Evolutionary conservation across 2,329 filamentous ascomycete genomes (phyloP).

Genomic region (Coniochaeta sp.): DNA sequence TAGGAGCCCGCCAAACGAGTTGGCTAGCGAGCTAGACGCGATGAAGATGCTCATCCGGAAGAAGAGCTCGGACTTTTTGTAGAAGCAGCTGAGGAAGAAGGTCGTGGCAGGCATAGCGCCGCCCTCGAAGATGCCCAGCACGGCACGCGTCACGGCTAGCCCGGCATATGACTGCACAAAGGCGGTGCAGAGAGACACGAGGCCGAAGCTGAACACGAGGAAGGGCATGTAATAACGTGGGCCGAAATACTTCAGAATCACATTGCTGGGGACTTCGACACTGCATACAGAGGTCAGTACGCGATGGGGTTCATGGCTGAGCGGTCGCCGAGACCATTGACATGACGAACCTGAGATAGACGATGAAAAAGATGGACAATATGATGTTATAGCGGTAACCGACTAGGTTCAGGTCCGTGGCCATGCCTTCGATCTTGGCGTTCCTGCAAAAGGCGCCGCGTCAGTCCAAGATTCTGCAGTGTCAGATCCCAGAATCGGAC

Average conservation of each 20-base stretch:
- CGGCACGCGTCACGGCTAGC: conserved; percentile 4
- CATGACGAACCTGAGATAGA: conserved; percentile 1
- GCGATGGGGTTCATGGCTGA: not conserved
- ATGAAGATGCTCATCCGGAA: conserved; percentile 7
- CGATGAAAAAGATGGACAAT: conserved; percentile 6
- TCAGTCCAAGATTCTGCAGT: not conserved
- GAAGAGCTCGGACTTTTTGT: conserved; percentile 7
- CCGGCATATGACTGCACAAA: conserved; percentile 5
- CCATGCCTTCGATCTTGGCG: conserved; percentile 7
- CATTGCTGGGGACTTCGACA: conserved; percentile 6
- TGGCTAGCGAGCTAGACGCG: conserved; percentile 4
- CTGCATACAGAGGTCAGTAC: not conserved
- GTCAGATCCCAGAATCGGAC: not conserved
- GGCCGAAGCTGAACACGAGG: conserved; percentile 7
- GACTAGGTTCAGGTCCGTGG: conserved; percentile 4
- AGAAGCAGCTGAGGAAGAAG: conserved; percentile 7
- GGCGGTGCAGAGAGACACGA: conserved; percentile 5
- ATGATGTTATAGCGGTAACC: conserved; percentile 6
- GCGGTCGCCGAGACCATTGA: not conserved
- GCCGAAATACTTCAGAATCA: conserved; percentile 5
- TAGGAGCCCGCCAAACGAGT: conserved; percentile 5
- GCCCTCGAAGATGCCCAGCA: conserved; percentile 6
- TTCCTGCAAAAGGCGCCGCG: not conserved
- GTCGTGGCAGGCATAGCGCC: conserved; percentile 5
- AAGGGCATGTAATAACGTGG: conserved; percentile 6